Evolutionary conservation across 2,329 filamentous ascomycete genomes (phyloP).

Genomic region (Grosmannia serpens): DNA sequence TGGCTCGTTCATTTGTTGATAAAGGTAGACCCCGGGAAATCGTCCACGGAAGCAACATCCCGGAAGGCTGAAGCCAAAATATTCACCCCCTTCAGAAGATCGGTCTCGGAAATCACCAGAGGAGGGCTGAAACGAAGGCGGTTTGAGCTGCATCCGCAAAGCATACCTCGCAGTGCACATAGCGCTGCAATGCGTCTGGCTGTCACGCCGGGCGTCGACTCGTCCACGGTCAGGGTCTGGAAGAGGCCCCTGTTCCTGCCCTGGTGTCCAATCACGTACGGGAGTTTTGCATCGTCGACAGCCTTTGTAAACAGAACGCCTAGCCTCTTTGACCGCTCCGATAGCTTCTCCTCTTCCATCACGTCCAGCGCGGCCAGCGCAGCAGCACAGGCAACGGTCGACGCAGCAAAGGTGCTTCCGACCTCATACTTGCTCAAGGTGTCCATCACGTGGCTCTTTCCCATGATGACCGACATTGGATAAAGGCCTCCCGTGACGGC

Average conservation of each 20-base stretch:
- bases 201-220: background rate
- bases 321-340: background rate
- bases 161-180: background rate
- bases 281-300: constrained; percentile 3
- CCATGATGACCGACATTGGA: constrained; percentile 2
- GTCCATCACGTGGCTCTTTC: constrained; percentile 1
- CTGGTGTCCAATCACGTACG: background rate
- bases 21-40: background rate
- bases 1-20: background rate
- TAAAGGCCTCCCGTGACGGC: constrained; percentile 3
- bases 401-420: constrained; percentile 2
- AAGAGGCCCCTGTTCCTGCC: constrained; percentile 3
- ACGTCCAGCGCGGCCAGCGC: constrained; percentile 2
- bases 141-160: constrained; percentile 1
- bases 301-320: background rate
- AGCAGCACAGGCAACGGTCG: constrained; percentile 1
- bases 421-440: background rate
- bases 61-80: constrained; percentile 1
- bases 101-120: background rate
- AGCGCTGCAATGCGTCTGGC: constrained; percentile 1
- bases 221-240: constrained; percentile 2
- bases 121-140: constrained; percentile 3
- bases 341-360: constrained; percentile 1
- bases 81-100: background rate
- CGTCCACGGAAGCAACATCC: background rate